A percentile compares a stretch with the other conserved stretches of the same genome.
Conservation (phyloP, 805 yeast species). For the Zygoascus bituminiphila region DNA sequence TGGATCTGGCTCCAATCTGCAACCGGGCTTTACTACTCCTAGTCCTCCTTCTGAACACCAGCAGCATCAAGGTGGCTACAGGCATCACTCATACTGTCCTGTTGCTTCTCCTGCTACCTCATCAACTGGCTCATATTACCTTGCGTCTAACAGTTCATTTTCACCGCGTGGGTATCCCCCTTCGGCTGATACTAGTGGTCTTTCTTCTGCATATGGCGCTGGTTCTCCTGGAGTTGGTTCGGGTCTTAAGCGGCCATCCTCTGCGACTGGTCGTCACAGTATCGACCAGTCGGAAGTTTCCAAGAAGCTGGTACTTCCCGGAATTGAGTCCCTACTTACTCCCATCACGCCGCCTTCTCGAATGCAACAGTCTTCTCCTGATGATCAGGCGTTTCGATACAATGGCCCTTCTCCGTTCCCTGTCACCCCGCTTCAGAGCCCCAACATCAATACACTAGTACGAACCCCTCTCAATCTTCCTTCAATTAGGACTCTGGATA, state of each 20-base stretch:
- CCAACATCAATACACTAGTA: neutral
- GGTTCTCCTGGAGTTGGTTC: neutral
- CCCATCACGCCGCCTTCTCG: constrained; percentile 1
- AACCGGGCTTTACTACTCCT: neutral
- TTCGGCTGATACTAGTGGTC: neutral
- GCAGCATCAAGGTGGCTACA: neutral
- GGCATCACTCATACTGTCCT: neutral
- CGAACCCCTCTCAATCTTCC: neutral
- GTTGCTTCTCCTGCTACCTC: neutral
- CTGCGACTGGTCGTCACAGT: neutral
- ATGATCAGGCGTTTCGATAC: neutral
- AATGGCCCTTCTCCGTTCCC: neutral
- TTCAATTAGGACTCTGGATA: neutral
- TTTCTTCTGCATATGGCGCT: neutral
- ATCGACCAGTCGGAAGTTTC: neutral
- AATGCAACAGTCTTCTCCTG: neutral
- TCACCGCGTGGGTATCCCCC: neutral
- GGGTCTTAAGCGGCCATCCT: neutral
- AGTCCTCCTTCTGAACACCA: neutral
- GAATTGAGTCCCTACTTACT: constrained; percentile 5
- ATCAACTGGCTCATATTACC: neutral
- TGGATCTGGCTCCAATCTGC: neutral
- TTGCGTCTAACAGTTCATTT: neutral
- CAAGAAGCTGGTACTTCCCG: constrained; percentile 4
- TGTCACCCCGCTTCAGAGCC: constrained; percentile 1